Base-by-base conservation (phyloP, 129 eudicot genomes). In the Artemisia tridentata region DNA sequence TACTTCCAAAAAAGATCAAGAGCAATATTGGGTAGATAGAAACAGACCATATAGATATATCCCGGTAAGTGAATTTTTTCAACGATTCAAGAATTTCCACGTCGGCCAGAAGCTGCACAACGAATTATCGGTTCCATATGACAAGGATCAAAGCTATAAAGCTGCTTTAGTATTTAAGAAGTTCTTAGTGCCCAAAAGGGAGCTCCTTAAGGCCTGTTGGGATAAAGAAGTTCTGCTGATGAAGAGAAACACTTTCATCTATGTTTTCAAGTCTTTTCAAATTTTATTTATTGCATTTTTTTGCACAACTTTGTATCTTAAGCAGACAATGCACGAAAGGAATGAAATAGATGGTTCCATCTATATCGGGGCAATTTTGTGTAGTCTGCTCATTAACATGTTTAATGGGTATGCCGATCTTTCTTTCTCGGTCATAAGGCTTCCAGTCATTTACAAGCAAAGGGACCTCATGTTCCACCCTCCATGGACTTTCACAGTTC, bases 381-480 rank as follows among this genome's bases (percentile, higher is more conserved):
- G 77, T 67, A 78, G 82, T 31, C 68, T 93, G 79, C 81, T 87
- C 21, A 73, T 77, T 55, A 93, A 89, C 79, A 85, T 86, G 83
- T 93, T 89, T 76, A 93, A 85, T 58, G 97, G 96, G 51, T 84
- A 85, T 66, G 80, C 97, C 17, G 98, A 93, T 73, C 86, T 90
- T 29, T 61, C 97, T 0, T 69, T 89, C 54, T 77, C 73, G 3
- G 80, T 89, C 21, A 81, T 82, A 68, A 88, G 98, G 23, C 92
- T 93, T 80, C 97, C 98, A 1, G 98, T 93, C n/a, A 82, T 93
- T 68, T 90, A 84, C 76, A 93, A 93, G 80, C 98, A 93, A n/a
- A 75, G 98, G 70, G 98, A 93, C 64, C 88, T 87, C 27, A 75
- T 87, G 41, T 89, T 93, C 67, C 89, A 86, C 69, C 98, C 98